Conservation (phyloP, 73 alveolate species). For the Paramecium sexaurelia region DNA sequence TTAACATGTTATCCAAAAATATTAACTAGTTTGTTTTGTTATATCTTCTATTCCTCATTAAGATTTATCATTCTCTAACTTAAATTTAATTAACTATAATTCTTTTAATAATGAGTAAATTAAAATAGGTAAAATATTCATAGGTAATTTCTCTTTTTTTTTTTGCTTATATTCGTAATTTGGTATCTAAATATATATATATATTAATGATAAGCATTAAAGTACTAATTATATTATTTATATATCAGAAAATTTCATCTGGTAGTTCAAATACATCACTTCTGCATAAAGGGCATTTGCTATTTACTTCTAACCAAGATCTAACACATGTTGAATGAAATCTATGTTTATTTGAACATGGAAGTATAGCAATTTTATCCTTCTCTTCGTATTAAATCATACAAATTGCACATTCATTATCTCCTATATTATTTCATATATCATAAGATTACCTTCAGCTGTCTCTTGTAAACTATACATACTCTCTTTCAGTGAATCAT, state of each 20-base stretch:
- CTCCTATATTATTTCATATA: neutral
- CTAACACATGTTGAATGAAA: constrained; percentile 88
- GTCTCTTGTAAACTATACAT: neutral
- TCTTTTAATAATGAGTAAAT: neutral
- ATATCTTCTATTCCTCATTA: neutral
- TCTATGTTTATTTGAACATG: constrained; percentile 81
- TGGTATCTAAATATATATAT: too few relatives aligned
- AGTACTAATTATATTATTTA: neutral
- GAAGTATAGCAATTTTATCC: constrained; percentile 75
- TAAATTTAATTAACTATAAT: neutral
- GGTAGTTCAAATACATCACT: neutral
- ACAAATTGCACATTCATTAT: constrained; percentile 85
- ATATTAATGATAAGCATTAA: too few relatives aligned
- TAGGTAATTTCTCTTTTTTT: too few relatives aligned
- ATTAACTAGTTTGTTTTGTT: neutral
- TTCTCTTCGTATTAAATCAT: constrained; percentile 72
- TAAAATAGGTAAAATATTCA: neutral
- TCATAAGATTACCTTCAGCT: neutral
- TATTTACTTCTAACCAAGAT: constrained; percentile 76
- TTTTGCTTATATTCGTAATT: too few relatives aligned
- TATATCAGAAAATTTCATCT: neutral
- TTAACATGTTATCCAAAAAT: neutral
- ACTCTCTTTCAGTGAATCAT: neutral
- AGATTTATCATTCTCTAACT: constrained; percentile 21
- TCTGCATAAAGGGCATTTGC: constrained; percentile 66